A percentile compares a stretch with the other conserved stretches of the same genome.
These are phyloP conservation scores for Cystobasidium sp. DNA, from an alignment of 1,284 basidiomycete species.

Conservation along the genomic window DNA sequence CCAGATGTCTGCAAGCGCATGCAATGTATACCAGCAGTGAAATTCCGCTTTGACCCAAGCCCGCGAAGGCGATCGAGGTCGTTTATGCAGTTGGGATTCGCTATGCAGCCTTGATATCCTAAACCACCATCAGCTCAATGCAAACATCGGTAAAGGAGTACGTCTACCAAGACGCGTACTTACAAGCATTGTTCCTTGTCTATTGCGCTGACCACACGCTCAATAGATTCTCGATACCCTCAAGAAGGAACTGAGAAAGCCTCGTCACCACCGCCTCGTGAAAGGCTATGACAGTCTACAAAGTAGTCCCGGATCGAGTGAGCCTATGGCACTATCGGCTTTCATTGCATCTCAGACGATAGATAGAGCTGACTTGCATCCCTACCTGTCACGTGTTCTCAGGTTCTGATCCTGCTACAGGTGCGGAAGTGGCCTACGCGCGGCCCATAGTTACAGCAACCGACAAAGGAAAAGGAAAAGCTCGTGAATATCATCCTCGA, in stretches of 20 bases:
- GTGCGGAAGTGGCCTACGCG: background rate
- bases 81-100: background rate
- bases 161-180: too few species aligned
- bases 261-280: background rate
- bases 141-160: constrained; percentile 14
- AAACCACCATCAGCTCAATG: background rate
- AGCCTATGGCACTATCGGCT: background rate
- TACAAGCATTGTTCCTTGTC: background rate
- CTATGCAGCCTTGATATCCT: background rate
- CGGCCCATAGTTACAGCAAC: background rate
- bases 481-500: background rate
- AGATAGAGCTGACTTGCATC: background rate
- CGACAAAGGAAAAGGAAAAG: constrained; percentile 18
- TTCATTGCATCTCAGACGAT: background rate
- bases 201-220: background rate
- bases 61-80: background rate
- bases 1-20: constrained; percentile 6
- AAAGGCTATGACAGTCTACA: constrained; percentile 29
- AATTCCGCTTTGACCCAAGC: background rate
- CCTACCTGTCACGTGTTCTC: background rate
- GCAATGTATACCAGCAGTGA: constrained; percentile 11
- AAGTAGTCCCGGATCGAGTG: constrained; percentile 14
- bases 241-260: constrained; percentile 8
- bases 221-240: constrained; percentile 1
- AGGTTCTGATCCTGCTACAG: constrained; percentile 9